Evolutionary conservation across 2,329 filamentous ascomycete genomes (phyloP).

Genomic region (Alternaria tenuissima): DNA sequence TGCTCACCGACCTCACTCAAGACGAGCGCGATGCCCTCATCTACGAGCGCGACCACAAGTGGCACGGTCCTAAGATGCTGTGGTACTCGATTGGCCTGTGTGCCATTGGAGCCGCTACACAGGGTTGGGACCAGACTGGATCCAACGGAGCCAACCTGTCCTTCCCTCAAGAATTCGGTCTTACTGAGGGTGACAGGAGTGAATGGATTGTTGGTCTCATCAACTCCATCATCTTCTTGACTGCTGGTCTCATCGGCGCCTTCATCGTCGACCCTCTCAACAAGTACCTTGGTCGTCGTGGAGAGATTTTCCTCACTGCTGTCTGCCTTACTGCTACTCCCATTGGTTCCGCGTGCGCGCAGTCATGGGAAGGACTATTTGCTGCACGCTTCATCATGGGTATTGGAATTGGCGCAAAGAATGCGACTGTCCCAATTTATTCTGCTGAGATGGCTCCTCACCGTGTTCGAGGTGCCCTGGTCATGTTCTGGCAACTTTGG

Average conservation of each 20-base stretch:
- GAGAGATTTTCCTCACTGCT: conserved; percentile 51
- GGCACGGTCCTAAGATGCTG: conserved; percentile 64
- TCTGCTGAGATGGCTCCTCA: conserved; percentile 47
- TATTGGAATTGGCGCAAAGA: conserved; percentile 46
- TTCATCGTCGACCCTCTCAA: conserved; percentile 48
- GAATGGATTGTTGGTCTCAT: conserved; percentile 47
- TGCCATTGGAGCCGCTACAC: conserved; percentile 73
- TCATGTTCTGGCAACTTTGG: conserved; percentile 53
- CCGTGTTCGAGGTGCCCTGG: conserved; percentile 48
- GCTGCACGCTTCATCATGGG: conserved; percentile 49
- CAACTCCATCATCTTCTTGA: conserved; percentile 52
- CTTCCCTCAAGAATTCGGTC: conserved; percentile 65
- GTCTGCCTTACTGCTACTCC: conserved; percentile 47
- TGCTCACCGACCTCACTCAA: conserved; percentile 67
- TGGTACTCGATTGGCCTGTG: conserved; percentile 73
- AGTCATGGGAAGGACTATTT: conserved; percentile 49
- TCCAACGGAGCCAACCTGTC: conserved; percentile 65
- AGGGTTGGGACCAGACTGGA: conserved; percentile 72
- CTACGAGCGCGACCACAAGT: conserved; percentile 72
- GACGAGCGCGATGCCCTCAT: conserved; percentile 67
- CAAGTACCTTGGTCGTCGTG: conserved; percentile 48
- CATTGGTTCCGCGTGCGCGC: conserved; percentile 48
- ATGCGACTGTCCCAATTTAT: conserved; percentile 47
- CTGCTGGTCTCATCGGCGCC: conserved; percentile 45
- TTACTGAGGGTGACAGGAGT: conserved; percentile 43